A percentile compares a stretch with the other conserved stretches of the same genome.
These are phyloP conservation scores for Leishmania gerbilli DNA, from an alignment of 208 protist genomes.

Conservation along the genomic window DNA sequence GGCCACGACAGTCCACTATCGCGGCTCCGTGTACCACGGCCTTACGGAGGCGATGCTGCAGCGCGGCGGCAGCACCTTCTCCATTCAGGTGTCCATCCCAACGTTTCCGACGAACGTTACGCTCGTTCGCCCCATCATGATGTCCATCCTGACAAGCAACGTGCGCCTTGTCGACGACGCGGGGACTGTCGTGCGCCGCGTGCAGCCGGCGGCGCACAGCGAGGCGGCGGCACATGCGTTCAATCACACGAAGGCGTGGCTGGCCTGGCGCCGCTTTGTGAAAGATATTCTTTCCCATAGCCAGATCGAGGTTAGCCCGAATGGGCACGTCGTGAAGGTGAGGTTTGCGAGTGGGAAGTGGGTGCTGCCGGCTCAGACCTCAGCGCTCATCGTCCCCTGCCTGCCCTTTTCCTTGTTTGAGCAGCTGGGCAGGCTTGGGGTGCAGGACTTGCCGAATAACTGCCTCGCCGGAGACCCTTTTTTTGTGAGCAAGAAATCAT, in stretches of 20 bases:
- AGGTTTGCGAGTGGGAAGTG: conserved; percentile 28
- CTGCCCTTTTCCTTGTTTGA: conserved; percentile 57
- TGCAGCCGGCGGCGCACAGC: not conserved
- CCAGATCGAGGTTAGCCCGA: conserved; percentile 35
- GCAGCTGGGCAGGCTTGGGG: conserved; percentile 21
- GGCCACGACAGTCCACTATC: conserved; percentile 56
- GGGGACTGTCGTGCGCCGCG: conserved; percentile 29
- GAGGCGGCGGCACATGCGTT: not conserved
- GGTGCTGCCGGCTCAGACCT: conserved; percentile 32
- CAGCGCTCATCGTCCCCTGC: conserved; percentile 61
- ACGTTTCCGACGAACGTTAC: conserved; percentile 52
- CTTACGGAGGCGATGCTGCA: conserved; percentile 42
- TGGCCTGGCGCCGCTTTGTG: conserved; percentile 28
- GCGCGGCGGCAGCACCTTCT: conserved; percentile 55
- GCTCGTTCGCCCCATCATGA: conserved; percentile 32
- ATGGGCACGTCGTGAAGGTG: conserved; percentile 39
- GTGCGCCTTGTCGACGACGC: conserved; percentile 44
- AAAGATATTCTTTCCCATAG: conserved; percentile 37
- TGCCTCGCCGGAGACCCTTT: conserved; percentile 60
- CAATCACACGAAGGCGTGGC: not conserved
- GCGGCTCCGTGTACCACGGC: conserved; percentile 67
- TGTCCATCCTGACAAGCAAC: conserved; percentile 42
- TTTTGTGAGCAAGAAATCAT: conserved; percentile 38
- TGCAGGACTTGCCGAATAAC: conserved; percentile 48
- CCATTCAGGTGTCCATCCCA: conserved; percentile 54